phyloP scores from a whole-genome alignment of 2,329 filamentous ascomycete species.

The Raffaelea albimanens region DNA sequence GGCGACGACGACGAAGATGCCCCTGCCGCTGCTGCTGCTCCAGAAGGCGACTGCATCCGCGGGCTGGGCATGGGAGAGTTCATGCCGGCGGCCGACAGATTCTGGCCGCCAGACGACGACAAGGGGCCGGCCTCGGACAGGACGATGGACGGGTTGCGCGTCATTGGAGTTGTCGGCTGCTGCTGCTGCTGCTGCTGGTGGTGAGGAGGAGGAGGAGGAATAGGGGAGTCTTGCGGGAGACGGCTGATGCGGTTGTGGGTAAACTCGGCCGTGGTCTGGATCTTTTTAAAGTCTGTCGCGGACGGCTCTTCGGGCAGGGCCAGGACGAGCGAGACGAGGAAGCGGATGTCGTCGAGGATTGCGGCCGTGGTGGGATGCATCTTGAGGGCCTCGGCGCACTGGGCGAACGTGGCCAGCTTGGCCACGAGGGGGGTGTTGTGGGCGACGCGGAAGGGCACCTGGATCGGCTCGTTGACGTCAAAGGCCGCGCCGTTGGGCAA shows the following conservation, averaged over 20 bases:
- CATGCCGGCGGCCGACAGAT: no score
- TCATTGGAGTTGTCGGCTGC: neutral
- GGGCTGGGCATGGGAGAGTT: no score
- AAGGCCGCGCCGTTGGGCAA: conserved; percentile 30
- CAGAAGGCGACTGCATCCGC: no score
- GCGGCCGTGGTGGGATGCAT: conserved; percentile 36
- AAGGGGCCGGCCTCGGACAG: neutral
- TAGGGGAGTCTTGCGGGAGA: conserved; percentile 15
- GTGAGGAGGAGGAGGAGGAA: neutral
- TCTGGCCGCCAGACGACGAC: neutral
- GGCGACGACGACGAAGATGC: neutral
- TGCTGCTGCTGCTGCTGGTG: neutral
- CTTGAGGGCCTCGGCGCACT: conserved; percentile 28
- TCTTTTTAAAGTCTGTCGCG: conserved; percentile 25
- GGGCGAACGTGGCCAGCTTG: conserved; percentile 30
- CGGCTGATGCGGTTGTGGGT: conserved; percentile 27
- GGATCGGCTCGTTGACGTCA: conserved; percentile 28
- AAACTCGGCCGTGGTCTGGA: conserved; percentile 29
- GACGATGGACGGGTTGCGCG: neutral
- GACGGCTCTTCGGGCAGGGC: conserved; percentile 26
- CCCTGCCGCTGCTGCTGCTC: neutral
- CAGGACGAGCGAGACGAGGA: conserved; percentile 33
- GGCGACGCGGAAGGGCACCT: conserved; percentile 30
- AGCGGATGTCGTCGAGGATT: conserved; percentile 42
- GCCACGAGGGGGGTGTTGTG: conserved; percentile 39